These are phyloP conservation scores for Pichia nakasei DNA, from an alignment of 805 yeast species.

Conservation along the genomic window DNA sequence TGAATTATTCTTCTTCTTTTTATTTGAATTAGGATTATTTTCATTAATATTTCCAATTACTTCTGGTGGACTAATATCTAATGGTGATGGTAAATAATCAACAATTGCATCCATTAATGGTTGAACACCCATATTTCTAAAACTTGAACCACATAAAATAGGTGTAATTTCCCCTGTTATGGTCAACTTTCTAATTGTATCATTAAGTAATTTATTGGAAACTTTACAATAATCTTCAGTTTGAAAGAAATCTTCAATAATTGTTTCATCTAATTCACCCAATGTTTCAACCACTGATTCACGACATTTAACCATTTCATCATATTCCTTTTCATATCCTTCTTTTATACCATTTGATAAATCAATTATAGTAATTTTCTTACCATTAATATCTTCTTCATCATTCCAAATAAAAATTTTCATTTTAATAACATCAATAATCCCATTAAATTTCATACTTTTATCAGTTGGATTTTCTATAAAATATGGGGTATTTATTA, in stretches of 20 bases:
- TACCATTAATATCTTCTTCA: constrained; percentile 36
- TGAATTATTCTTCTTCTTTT: constrained; percentile 12
- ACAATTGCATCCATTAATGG: constrained; percentile 82
- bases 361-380: constrained; percentile 39
- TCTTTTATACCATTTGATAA: constrained; percentile 21
- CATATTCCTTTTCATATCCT: constrained; percentile 28
- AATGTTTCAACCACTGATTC: constrained; percentile 77
- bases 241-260: constrained; percentile 72
- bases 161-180: constrained; percentile 55
- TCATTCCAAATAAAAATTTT: constrained; percentile 46
- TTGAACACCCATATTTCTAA: constrained; percentile 88
- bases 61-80: constrained; percentile 52
- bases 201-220: constrained; percentile 42
- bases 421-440: constrained; percentile 63
- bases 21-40: constrained; percentile 13
- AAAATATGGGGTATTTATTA: constrained; percentile 75
- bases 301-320: constrained; percentile 48
- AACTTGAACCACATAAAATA: constrained; percentile 87
- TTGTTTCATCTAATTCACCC: constrained; percentile 70
- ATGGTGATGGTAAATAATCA: constrained; percentile 74
- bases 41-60: constrained; percentile 22
- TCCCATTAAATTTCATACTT: constrained; percentile 49
- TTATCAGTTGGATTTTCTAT: constrained; percentile 29
- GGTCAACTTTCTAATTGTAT: constrained; percentile 59
- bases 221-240: constrained; percentile 64